Base-by-base conservation (phyloP, 179 eudicot genomes). In the Spinacia oleracea region DNA sequence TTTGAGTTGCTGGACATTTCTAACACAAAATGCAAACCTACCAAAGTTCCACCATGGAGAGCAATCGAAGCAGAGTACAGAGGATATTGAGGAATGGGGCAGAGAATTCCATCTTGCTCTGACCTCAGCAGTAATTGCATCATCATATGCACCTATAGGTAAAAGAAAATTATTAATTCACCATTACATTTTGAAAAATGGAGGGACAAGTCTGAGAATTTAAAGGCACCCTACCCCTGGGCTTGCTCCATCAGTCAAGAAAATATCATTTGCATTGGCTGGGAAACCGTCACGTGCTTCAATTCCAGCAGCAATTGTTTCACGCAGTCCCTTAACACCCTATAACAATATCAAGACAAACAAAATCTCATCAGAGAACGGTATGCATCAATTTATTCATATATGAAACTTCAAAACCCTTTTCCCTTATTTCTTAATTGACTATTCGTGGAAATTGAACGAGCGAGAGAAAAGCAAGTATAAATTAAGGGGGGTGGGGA, bases 11-110 rank as follows among this genome's bases (percentile, higher is more conserved):
- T 46, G 21, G 40, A 38, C 51, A 60, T 70, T 23, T 27, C 56
- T 18, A 27, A 38, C 32, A 53, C 29, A 40, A 9, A 72, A 9
- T 11, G 23, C 14, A 78, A 78, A 85, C 94, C 27, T 90, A 95
- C 99, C 82, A 95, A 92, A 62, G 97, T 84, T 86, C 98, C 98
- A 51, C 99, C 99, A 82, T 96, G 99, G 77, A 93, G 99, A 71
- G 99, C 90, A 77, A 96, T 96, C 66, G 97, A 93, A 81, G 98
- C 99, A 78, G 99, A 96, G 82, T 96, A 96, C 73, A 96, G 85
- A 9, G 98, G 97, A 80, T 95, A 95, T 82, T 95, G 98, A 46
- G 98, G 98, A 81, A 95, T 95, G 59, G 99, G 99, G 77, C 99
- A 96, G 31, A 96, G 81, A 75, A 96, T 91, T 51, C 98, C 99